A percentile compares a stretch with the other conserved stretches of the same genome.
Conservation (phyloP, 2,329 filamentous ascomycete genomes). For the Plenodomus tracheiphilus region DNA sequence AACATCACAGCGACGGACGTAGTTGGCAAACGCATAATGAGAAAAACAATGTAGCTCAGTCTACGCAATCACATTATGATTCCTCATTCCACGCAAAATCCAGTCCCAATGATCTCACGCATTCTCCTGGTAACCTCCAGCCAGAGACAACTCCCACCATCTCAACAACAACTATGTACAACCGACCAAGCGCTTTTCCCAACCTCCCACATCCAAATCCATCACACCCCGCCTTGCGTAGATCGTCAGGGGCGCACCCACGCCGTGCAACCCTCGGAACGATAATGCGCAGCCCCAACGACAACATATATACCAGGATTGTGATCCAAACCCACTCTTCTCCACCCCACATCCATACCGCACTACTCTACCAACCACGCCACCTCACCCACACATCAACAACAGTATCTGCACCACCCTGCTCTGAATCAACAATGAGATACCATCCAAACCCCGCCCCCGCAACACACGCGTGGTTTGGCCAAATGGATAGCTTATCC, state of each 20-base stretch:
- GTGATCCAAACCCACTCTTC: background rate
- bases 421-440: conserved; percentile 68
- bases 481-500: conserved; percentile 71
- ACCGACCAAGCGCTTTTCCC: background rate
- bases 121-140: too few relatives aligned
- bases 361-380: conserved; percentile 63
- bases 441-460: conserved; percentile 74
- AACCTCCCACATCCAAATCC: background rate
- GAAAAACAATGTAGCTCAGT: too few relatives aligned
- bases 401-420: conserved; percentile 57
- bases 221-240: background rate
- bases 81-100: too few relatives aligned
- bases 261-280: background rate
- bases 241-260: background rate
- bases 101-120: too few relatives aligned
- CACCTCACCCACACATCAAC: conserved; percentile 75
- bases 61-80: too few relatives aligned
- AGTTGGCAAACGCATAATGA: too few relatives aligned
- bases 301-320: background rate
- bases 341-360: background rate
- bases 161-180: background rate
- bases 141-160: background rate
- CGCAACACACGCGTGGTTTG: conserved; percentile 80
- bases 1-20: too few relatives aligned
- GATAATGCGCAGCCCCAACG: background rate